phyloP scores from a whole-genome alignment of 2,329 filamentous ascomycete genomes.

The Macrophomina tecta region DNA sequence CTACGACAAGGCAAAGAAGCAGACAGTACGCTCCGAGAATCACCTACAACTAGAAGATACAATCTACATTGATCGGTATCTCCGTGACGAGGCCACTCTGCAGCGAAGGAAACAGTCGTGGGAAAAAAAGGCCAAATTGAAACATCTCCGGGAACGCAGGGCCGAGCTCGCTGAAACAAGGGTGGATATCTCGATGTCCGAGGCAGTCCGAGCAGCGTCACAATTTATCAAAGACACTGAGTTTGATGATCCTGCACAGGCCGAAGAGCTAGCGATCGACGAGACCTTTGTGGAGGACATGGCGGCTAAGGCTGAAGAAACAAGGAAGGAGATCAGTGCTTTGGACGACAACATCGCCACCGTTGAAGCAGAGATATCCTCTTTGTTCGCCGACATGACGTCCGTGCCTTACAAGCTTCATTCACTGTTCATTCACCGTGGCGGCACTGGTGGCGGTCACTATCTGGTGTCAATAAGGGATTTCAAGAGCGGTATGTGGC shows the following conservation, averaged over 20 bases:
- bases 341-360: conserved; percentile 49
- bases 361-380: conserved; percentile 56
- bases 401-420: conserved; percentile 81
- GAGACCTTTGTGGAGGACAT: conserved; percentile 12
- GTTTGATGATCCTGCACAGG: not conserved
- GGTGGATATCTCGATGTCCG: conserved; percentile 38
- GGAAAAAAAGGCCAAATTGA: conserved; percentile 72
- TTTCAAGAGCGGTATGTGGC: conserved; percentile 81
- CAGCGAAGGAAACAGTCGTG: conserved; percentile 72
- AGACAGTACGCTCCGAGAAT: conserved; percentile 75
- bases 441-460: conserved; percentile 70
- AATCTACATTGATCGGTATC: conserved; percentile 86
- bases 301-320: conserved; percentile 29
- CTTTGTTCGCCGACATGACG: conserved; percentile 68
- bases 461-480: conserved; percentile 98
- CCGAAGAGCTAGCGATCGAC: not conserved
- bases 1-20: conserved; percentile 65
- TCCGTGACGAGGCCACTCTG: conserved; percentile 50
- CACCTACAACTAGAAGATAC: conserved; percentile 79
- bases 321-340: conserved; percentile 16
- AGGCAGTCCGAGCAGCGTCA: conserved; percentile 41
- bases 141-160: conserved; percentile 57
- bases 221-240: conserved; percentile 34
- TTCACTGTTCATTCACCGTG: conserved; percentile 90
- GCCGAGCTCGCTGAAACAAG: conserved; percentile 48